Evolutionary conservation across 2,329 filamentous ascomycete species (phyloP), one percentile per base, ranked within the genome.

Genomic region (Pseudopithomyces maydicus): DNA sequence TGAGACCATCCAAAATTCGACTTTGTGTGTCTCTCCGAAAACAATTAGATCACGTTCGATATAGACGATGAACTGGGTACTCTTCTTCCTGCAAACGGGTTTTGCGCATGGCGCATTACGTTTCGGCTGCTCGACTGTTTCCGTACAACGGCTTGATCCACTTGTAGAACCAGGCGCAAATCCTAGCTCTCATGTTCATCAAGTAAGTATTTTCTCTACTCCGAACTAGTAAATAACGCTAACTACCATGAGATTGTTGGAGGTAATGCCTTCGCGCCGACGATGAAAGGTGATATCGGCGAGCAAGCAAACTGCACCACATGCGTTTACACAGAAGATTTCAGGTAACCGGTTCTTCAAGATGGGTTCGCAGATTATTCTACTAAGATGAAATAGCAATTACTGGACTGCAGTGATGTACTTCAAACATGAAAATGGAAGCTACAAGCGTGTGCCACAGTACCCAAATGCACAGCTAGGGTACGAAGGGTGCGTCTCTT

Each of bases 401-500:
- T 67, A 68, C 51, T 65, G 61, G 63, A 63, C 63, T 8, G 64
- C 66, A 8, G 56, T 57, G 23, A 59, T 67, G 55, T 68, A 63
- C 53, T 65, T 62, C 54, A 45, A 39, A 32, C 54, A 61, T 29
- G 38, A 56, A 15, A 65, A 61, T 29, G 64, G 64, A 10, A 57
- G 55, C 15, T 66, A 63, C 51, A 61, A 64, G 47, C 46, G 56
- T 5, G 63, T 66, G 15, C 62, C 62, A 19, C 54, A 65, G 23
- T 68, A 65, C 33, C 63, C 64, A n/a, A 70, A 69, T 56, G 65
- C 66, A 36, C 61, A 64, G 46, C 46, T 71, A 12, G 59, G 58
- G 11, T 49, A 55, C 35, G 38, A 58, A 35, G 59, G 56, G 48
- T 51, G 26, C 38, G 38, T 35, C 10, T 41, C 22, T 19, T 32